phyloP scores from a whole-genome alignment of 495 filamentous ascomycete genomes.

The Penicillium bialowiezense region DNA sequence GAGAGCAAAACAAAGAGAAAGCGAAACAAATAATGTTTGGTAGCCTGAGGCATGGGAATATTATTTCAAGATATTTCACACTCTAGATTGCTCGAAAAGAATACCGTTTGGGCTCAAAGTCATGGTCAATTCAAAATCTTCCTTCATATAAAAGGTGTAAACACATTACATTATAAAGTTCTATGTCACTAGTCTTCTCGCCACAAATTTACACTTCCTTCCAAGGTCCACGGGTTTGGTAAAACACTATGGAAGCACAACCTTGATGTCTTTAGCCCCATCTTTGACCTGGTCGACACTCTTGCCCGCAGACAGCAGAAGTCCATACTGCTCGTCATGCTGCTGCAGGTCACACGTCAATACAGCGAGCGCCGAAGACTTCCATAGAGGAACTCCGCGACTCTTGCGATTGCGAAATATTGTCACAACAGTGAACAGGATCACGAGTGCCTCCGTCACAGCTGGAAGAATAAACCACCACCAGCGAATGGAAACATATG shows the following conservation, averaged over 20 bases:
- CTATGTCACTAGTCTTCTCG: no score
- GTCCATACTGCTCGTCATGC: constrained; percentile 11
- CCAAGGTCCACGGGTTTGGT: no score
- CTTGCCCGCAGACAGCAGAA: constrained; percentile 11
- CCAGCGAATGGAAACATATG: constrained; percentile 17
- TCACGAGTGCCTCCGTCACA: constrained; percentile 10
- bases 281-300: constrained; percentile 11
- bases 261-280: constrained; percentile 8
- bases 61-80: no score
- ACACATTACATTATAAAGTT: no score
- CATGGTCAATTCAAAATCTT: no score
- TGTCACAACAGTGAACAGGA: constrained; percentile 16
- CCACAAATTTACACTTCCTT: no score
- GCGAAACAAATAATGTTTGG: no score
- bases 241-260: constrained; percentile 3
- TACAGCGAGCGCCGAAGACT: constrained; percentile 19
- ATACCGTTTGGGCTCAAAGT: no score
- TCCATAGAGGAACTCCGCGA: constrained; percentile 17
- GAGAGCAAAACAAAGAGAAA: no score
- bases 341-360: constrained; percentile 17
- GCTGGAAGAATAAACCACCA: constrained; percentile 16
- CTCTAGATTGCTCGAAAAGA: no score
- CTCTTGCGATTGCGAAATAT: constrained; percentile 15
- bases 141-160: no score
- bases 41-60: no score